Evolutionary conservation across 176 grass and related monocot genomes (phyloP), one percentile per base, ranked within the genome.

Genomic region (Bothriochloa decipiens): DNA sequence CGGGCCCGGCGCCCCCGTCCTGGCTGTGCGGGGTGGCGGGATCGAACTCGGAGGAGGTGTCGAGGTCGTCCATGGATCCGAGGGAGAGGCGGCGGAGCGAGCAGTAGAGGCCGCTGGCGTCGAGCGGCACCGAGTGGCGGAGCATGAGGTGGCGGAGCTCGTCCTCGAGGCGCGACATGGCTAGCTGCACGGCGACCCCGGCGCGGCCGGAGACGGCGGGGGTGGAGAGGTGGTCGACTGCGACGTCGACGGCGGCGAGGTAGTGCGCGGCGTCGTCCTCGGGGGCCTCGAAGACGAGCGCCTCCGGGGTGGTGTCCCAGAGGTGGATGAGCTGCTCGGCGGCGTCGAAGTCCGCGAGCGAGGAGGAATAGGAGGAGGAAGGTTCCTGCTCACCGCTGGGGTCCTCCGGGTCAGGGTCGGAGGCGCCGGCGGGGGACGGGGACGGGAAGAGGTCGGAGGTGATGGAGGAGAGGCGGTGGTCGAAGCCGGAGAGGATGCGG

Each of bases 401-500:
- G 13, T 36, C 7, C 13, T 29, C 43, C 8, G 43, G 7, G 26
- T 8, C 35, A 6, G 61, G 25, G 70, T 10, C 40, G 69, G 55
- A 33, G 29, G 15, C 69, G 78, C 9, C 29, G 6, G 46, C 36
- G 25, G 74, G 77, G 55, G 62, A 46, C 8, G 78, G 67, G 6
- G 89, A 93, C 11, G 85, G 83, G 78, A 77, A 88, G 87, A 88
- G 78, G 65, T 90, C 82, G 70, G 91, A 70, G 70, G 91, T 89
- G 50, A 97, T 89, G 70, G 87, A 89, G 49, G 95, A 97, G 41
- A 97, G 81, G 70, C 92, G 95, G 84, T 96, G 91, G 84, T 99
- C 96, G 77, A 99, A 99, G 6, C 96, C 91, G 4, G 96, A 99
- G 53, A 99, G 88, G 87, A 99, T 99, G 58, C 96, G 93, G 65